phyloP scores from a whole-genome alignment of 768 basidiomycete species.

The Termitomyces sp. region DNA sequence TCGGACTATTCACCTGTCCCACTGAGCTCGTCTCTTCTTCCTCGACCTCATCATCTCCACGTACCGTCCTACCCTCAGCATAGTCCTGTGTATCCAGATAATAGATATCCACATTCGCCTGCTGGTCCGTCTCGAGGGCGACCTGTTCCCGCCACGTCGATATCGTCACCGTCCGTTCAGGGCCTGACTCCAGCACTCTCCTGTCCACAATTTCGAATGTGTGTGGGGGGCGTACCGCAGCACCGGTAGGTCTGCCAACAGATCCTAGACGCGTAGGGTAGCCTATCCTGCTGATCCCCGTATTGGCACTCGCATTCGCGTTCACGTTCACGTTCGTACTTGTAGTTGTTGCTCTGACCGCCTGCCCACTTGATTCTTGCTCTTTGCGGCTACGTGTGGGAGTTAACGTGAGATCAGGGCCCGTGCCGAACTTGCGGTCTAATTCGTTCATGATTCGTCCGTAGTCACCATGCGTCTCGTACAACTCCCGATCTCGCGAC shows the following conservation, averaged over 20 bases:
- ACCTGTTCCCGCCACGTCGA: slow-evolving; percentile 56
- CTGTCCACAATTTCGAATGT: slow-evolving; percentile 40
- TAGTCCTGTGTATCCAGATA: slow-evolving; percentile 37
- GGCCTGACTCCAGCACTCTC: slow-evolving; percentile 43
- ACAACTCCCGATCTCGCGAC: slow-evolving; percentile 4
- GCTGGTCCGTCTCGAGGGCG: slow-evolving; percentile 31
- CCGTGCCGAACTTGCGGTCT: slow-evolving; percentile 24
- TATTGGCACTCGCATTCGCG: slow-evolving; percentile 7
- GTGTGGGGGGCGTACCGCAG: slow-evolving; percentile 24
- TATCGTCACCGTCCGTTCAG: slow-evolving; percentile 51
- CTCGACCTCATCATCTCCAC: background rate
- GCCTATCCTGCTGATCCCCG: slow-evolving; percentile 20
- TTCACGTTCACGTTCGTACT: slow-evolving; percentile 2
- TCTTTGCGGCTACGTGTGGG: slow-evolving; percentile 10
- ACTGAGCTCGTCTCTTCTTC: background rate
- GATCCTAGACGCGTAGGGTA: slow-evolving; percentile 20
- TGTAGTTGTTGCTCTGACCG: slow-evolving; percentile 3
- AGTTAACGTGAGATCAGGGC: slow-evolving; percentile 20
- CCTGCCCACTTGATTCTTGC: slow-evolving; percentile 13
- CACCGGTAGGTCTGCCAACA: background rate
- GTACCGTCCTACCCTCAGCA: slow-evolving; percentile 10
- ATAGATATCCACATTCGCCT: slow-evolving; percentile 43
- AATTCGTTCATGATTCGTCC: slow-evolving; percentile 28
- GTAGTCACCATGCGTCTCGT: slow-evolving; percentile 32
- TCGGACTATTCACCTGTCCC: slow-evolving; percentile 4